Base-by-base conservation (phyloP, 768 basidiomycete genomes). In the Serendipita vermifera region DNA sequence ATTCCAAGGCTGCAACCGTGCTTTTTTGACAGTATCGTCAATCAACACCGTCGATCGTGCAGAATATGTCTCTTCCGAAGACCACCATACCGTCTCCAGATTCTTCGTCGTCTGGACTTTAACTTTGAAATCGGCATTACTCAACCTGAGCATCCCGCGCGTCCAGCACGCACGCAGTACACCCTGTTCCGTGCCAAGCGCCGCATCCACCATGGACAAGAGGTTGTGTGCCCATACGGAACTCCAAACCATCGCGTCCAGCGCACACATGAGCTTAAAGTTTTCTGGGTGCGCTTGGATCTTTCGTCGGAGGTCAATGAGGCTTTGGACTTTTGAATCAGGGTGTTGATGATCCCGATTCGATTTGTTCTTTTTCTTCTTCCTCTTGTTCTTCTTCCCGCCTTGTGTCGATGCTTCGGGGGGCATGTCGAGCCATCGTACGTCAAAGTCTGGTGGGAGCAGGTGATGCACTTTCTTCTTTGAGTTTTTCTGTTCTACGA, bases 201-300 rank as follows among this genome's bases (percentile, higher is more conserved):
- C 74, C 35, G 71, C 72, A 17, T 76, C 65, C 0, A 85, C 82
- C 88, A 91, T 90, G 61, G 83, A 80, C 0, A 69, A 66, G 6
- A 88, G 87, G 64, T 79, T 87, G 51, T 82, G 81, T 2, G 87
- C 85, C 63, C 87, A 85, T 3, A 88, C 88, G 2, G 83, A 85
- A 63, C 83, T 86, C 88, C 88, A 92, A 3, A 92, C 77, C 84
- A 90, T 90, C 3, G 83, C 81, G 57, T 88, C 85, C 17, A 89
- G 73, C 83, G 85, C 87, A 13, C 63, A 62, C 32, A 51, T 22
- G 22, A 51, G 9, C 7, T 22, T 22, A 31, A 24, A 51, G 26
- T 31, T 22, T n/a, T 51, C 27, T 51, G 46, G 46, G 32, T 51
- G 46, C 27, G 20, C n/a, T 31, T 29, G 17, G 20, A 51, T 22